These are phyloP conservation scores for Phragmites australis DNA, from an alignment of 176 grass and related monocot genomes.

Conservation along the genomic window DNA sequence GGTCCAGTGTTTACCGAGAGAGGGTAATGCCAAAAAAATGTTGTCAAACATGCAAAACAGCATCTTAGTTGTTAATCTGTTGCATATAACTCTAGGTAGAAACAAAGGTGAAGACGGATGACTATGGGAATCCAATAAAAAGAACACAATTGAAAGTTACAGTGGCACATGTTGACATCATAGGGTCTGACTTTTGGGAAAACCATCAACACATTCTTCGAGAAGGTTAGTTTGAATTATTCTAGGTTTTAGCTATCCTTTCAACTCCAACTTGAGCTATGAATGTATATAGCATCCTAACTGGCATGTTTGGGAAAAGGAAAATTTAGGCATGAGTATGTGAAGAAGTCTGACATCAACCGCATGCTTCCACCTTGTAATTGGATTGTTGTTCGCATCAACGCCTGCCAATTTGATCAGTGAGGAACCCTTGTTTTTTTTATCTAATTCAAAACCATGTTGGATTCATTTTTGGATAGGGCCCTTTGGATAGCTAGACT, in stretches of 20 bases:
- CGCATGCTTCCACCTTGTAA: constrained; percentile 58
- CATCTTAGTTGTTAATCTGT: background rate
- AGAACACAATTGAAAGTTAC: constrained; percentile 32
- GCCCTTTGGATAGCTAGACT: too few species aligned
- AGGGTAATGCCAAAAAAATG: constrained; percentile 48
- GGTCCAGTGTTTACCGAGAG: constrained; percentile 67
- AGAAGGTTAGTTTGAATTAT: constrained; percentile 50
- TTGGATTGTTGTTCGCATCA: constrained; percentile 73
- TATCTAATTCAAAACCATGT: constrained; percentile 5
- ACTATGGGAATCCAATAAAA: constrained; percentile 34
- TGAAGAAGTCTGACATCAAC: constrained; percentile 61
- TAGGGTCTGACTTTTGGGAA: constrained; percentile 34
- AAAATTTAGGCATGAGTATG: constrained; percentile 56
- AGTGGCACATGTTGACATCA: constrained; percentile 45
- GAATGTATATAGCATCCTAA: constrained; percentile 26
- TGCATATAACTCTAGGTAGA: constrained; percentile 43
- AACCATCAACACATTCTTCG: constrained; percentile 37
- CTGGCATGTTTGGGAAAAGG: constrained; percentile 28
- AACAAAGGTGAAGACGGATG: constrained; percentile 41
- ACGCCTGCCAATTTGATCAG: constrained; percentile 64
- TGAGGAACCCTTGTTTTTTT: constrained; percentile 36
- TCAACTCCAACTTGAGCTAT: constrained; percentile 8
- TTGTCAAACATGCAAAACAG: background rate
- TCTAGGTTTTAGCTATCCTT: constrained; percentile 26
- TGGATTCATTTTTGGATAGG: background rate